Percentiles rank a stretch among this genome's conserved stretches.
Conservation (phyloP, 1,139 yeast genomes). For the Sugiyamaella japonica region DNA sequence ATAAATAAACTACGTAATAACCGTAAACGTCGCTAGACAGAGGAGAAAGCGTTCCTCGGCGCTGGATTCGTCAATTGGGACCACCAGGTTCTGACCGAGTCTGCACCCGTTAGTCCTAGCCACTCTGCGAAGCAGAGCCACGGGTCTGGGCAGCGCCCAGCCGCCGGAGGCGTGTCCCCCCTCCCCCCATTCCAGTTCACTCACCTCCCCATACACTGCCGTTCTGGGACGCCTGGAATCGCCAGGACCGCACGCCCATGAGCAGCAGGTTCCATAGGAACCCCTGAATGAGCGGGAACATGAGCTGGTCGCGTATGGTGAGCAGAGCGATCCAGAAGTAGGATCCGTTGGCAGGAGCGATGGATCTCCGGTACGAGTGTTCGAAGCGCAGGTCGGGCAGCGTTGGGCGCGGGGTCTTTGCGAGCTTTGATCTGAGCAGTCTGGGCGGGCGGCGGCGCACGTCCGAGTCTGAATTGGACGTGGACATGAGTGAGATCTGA, state of each 20-base stretch:
- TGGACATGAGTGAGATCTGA: slow-evolving; percentile 3
- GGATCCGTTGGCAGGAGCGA: slow-evolving; percentile 38
- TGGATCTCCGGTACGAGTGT: slow-evolving; percentile 34
- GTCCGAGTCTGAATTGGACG: slow-evolving; percentile 10
- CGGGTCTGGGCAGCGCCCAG: slow-evolving; percentile 7
- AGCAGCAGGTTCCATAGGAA: slow-evolving; percentile 48
- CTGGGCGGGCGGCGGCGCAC: slow-evolving; percentile 4
- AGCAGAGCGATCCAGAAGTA: slow-evolving; percentile 32
- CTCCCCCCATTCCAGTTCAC: slow-evolving; percentile 13
- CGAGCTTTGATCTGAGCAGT: slow-evolving; percentile 3
- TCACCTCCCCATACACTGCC: slow-evolving; percentile 39
- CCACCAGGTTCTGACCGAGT: slow-evolving; percentile 10
- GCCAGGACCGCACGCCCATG: slow-evolving; percentile 47
- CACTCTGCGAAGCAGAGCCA: not conserved
- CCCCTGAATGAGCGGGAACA: slow-evolving; percentile 52
- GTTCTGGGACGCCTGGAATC: slow-evolving; percentile 23
- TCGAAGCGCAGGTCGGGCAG: slow-evolving; percentile 41
- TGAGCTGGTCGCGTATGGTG: slow-evolving; percentile 41
- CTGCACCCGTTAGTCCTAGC: not conserved
- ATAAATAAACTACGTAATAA: not conserved
- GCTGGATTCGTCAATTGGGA: slow-evolving; percentile 1
- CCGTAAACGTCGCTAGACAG: not conserved
- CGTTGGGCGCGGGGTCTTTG: slow-evolving; percentile 11
- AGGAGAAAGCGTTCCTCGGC: not conserved
- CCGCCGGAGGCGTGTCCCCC: slow-evolving; percentile 1